A percentile compares a stretch with the other conserved stretches of the same genome.
phyloP scores from a whole-genome alignment of 2,329 filamentous ascomycete genomes.

The Alternaria sp. region DNA sequence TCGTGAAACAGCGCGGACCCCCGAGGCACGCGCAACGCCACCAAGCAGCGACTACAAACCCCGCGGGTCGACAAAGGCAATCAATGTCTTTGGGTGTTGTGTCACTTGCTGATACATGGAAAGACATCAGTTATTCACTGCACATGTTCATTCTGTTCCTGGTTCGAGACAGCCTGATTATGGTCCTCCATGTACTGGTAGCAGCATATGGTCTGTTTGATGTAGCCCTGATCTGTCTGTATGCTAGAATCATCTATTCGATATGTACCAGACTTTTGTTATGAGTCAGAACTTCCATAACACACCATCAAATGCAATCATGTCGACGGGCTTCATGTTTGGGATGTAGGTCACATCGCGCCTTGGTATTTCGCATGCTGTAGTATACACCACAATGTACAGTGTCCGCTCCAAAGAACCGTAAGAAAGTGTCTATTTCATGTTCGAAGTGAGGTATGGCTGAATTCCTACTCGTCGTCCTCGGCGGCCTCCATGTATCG shows the following conservation, averaged over 20 bases:
- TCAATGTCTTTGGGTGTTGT: not conserved
- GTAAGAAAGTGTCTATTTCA: constrained; percentile 25
- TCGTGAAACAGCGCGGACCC: constrained; percentile 9
- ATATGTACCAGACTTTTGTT: not conserved
- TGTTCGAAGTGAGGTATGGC: constrained; percentile 13
- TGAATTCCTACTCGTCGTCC: constrained; percentile 58
- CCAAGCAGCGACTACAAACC: not conserved
- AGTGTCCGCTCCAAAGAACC: constrained; percentile 29
- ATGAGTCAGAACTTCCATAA: not conserved
- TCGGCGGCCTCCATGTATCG: constrained; percentile 78
- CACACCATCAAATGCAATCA: not conserved
- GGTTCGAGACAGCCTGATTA: not conserved
- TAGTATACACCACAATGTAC: constrained; percentile 48
- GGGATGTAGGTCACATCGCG: constrained; percentile 7
- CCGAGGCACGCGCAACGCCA: constrained; percentile 13
- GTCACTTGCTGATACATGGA: not conserved
- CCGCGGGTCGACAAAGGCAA: not conserved
- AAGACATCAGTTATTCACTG: not conserved
- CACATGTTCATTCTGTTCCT: not conserved
- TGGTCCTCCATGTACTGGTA: not conserved
- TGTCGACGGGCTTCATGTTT: not conserved
- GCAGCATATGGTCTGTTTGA: not conserved
- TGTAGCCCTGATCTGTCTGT: not conserved
- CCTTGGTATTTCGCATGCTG: constrained; percentile 34
- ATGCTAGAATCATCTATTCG: not conserved